Evolutionary conservation across 352 stramenopile species (phyloP).

Genomic region (Pythium biforme): DNA sequence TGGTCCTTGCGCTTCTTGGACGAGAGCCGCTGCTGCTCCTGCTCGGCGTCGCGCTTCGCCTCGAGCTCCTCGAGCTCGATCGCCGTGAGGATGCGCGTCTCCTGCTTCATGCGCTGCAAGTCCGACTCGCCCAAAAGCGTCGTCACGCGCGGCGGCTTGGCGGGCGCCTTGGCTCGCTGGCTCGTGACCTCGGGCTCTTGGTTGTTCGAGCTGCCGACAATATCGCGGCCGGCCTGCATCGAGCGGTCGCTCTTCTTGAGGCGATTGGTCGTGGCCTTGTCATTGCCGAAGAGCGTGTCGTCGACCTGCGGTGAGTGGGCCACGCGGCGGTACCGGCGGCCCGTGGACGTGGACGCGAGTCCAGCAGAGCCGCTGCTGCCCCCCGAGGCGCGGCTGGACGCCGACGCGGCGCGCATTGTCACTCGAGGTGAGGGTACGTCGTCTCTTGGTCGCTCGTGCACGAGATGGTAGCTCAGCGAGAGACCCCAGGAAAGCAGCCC

Average conservation of each 20-base stretch:
- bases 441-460: not conserved
- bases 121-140: constrained; percentile 45
- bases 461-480: not conserved
- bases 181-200: constrained; percentile 22
- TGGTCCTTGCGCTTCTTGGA: constrained; percentile 77
- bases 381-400: constrained; percentile 24
- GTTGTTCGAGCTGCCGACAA: constrained; percentile 23
- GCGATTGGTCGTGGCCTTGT: not conserved
- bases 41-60: constrained; percentile 49
- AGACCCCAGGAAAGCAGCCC: too few species aligned
- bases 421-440: too few species aligned
- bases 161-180: constrained; percentile 13
- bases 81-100: constrained; percentile 62
- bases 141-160: constrained; percentile 8
- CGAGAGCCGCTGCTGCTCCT: constrained; percentile 52
- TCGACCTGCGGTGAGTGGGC: constrained; percentile 61
- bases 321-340: constrained; percentile 59
- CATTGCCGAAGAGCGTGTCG: constrained; percentile 64
- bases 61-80: constrained; percentile 57
- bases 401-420: constrained; percentile 26
- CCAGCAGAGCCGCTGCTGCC: constrained; percentile 3
- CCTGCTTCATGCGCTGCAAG: constrained; percentile 58
- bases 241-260: constrained; percentile 50
- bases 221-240: constrained; percentile 57
- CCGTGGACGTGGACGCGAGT: constrained; percentile 10